These are phyloP conservation scores for Plenodomus tracheiphilus DNA, from an alignment of 2,329 filamentous ascomycete genomes.

Conservation along the genomic window DNA sequence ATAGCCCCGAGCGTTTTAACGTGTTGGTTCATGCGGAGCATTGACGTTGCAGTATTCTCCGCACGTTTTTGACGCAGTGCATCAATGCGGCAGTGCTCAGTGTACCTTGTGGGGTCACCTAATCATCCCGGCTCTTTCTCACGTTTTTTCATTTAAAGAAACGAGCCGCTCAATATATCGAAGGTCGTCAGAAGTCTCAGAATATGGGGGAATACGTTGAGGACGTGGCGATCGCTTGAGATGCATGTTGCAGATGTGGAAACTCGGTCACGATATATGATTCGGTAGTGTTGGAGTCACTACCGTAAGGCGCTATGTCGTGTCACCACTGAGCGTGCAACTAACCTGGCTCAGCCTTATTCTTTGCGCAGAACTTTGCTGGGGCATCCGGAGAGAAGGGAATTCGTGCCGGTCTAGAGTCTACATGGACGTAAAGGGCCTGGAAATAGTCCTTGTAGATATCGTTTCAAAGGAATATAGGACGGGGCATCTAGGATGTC, in stretches of 20 bases:
- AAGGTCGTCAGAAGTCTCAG: constrained; percentile 15
- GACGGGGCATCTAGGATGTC: constrained; percentile 1
- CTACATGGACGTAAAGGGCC: constrained; percentile 11
- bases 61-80: constrained; percentile 2
- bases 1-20: constrained; percentile 1
- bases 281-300: constrained; percentile 25
- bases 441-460: constrained; percentile 9
- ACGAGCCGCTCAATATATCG: constrained; percentile 17
- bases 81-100: not conserved
- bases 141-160: constrained; percentile 28
- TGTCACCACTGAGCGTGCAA: constrained; percentile 23
- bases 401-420: constrained; percentile 23
- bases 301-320: constrained; percentile 29
- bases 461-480: constrained; percentile 5
- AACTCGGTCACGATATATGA: constrained; percentile 13
- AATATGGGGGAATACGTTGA: constrained; percentile 37
- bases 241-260: constrained; percentile 19
- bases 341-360: constrained; percentile 31
- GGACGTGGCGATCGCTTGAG: constrained; percentile 14
- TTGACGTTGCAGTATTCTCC: constrained; percentile 16
- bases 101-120: constrained; percentile 28
- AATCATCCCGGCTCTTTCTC: constrained; percentile 13
- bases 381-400: constrained; percentile 29
- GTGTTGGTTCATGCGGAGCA: constrained; percentile 6
- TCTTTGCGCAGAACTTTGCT: constrained; percentile 16